Evolutionary conservation across 441 rosid genomes (phyloP).

Genomic region (Dalechampia spathulata): DNA sequence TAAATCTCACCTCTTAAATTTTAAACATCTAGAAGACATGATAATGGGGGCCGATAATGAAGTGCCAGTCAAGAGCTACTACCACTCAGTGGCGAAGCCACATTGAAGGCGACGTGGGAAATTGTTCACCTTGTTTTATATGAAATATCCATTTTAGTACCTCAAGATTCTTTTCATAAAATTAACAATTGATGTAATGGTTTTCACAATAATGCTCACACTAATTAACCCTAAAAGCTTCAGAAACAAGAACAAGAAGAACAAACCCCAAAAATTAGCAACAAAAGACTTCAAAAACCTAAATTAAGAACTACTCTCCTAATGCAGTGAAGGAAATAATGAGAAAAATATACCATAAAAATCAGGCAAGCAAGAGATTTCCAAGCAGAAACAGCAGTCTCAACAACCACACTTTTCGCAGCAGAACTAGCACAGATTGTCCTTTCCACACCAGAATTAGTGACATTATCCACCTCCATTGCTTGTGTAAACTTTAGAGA

Average conservation of each 20-base stretch:
- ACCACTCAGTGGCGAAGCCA: no score
- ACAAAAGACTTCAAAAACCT: no score
- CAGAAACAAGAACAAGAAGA: background rate
- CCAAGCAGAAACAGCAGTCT: slow-evolving; percentile 30
- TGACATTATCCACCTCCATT: slow-evolving; percentile 19
- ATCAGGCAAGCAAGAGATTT: slow-evolving; percentile 44
- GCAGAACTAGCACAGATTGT: slow-evolving; percentile 25
- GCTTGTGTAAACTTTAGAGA: background rate
- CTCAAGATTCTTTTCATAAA: no score
- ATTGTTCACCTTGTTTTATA: no score
- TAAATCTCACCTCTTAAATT: no score
- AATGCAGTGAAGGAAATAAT: background rate
- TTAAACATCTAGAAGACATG: no score
- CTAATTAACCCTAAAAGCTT: no score
- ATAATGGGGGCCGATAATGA: background rate
- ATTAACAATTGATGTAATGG: no score
- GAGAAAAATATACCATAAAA: slow-evolving; percentile 32
- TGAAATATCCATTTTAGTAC: no score
- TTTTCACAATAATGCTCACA: no score
- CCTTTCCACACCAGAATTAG: slow-evolving; percentile 20
- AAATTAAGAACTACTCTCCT: background rate
- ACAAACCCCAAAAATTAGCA: background rate
- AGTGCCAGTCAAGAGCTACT: background rate
- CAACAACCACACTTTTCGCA: slow-evolving; percentile 27
- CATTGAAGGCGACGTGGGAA: no score